Base-by-base conservation (phyloP, 352 stramenopile genomes). In the Thraustochytrium sp. region DNA sequence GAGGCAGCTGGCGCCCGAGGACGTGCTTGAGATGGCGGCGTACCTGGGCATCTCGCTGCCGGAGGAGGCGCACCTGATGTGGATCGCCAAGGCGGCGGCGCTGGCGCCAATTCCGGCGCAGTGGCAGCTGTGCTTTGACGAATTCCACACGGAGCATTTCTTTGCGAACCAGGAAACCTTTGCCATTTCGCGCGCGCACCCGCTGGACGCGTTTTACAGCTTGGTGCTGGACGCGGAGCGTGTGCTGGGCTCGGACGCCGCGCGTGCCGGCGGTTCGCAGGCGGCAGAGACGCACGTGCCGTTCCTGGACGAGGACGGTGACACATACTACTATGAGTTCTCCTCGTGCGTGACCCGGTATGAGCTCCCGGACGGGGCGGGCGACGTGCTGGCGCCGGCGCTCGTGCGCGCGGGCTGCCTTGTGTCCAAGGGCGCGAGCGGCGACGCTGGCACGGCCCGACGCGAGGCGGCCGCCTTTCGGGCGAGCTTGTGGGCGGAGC, bases 251-350 rank as follows among this genome's bases (percentile, higher is more conserved):
- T 18, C 53, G 4, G 8, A 26, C 5, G 62, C 36, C n/a, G 62
- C 8, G 34, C 26, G 31, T 26, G 34, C 2, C 16, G n/a, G 53
- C 37, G 31, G 21, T 26, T 23, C 8, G 29, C 9, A 18, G 13
- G 34, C 34, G 3, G 37, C 23, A 5, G 68, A 80, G 49, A 21
- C 48, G 0, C 26, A 21, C 44, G 29, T 80, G 26, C 16, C 44
- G 21, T 80, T 80, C 63, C 13, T 37, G 0, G 68, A 80, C 42
- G 68, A 80, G 18, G 68, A 80, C 42, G 68, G 37, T 11, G 68
- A 80, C 53, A 23, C 18, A n/a, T 80, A 40, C 68, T 80, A 34
- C 18, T 80, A 80, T 42, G 68, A 80, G 18, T 80, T 80, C 34
- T 46, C 48, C 34, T 65, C 48, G n/a, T 11, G 34, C n/a, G 11